Evolutionary conservation across 2,329 filamentous ascomycete species (phyloP), one percentile per base, ranked within the genome.

Genomic region (Monilinia fructigena): DNA sequence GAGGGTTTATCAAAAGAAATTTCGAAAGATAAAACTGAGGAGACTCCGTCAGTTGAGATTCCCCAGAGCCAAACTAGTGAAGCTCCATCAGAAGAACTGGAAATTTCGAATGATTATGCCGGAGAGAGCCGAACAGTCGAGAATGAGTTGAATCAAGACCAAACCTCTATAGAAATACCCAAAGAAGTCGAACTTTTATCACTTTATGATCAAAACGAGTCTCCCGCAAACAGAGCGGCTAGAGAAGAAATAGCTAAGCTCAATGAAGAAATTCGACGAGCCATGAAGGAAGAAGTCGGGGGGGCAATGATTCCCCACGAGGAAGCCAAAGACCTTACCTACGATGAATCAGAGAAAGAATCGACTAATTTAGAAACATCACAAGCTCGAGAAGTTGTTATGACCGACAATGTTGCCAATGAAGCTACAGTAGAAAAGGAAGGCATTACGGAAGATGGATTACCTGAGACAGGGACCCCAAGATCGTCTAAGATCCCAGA

Each of bases 161-260:
- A 12, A 2, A 18, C 20, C 5, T 14, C 12, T 3, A 3, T 23
- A 40, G 42, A 53, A 2, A 12, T 26, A 28, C 18, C 35, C 28
- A 59, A 45, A 11, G n/a, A 40, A 23, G 14, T 23, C 26, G 42
- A 40, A 11, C 10, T 42, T 4, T 26, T 18, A 3, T 16, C 26
- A n/a, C 16, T 12, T 14, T 55, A 42, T 38, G 31, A n/a, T 8
- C n/a, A 26, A 40, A 23, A 53, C 10, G 63, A 60, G 31, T 65
- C 55, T 5, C 42, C 55, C 18, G 50, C 42, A 63, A 61, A 42
- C 11, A 47, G 55, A 65, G 53, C 45, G 47, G 66, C 60, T 2
- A 65, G 64, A 53, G 66, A 61, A 28, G 56, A 45, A 23, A 65
- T 65, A 35, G 63, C 42, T 35, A 31, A 65, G n/a, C 18, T 65